Evolutionary conservation across 2,329 filamentous ascomycete species (phyloP).

Genomic region (Scytalidium sp.): DNA sequence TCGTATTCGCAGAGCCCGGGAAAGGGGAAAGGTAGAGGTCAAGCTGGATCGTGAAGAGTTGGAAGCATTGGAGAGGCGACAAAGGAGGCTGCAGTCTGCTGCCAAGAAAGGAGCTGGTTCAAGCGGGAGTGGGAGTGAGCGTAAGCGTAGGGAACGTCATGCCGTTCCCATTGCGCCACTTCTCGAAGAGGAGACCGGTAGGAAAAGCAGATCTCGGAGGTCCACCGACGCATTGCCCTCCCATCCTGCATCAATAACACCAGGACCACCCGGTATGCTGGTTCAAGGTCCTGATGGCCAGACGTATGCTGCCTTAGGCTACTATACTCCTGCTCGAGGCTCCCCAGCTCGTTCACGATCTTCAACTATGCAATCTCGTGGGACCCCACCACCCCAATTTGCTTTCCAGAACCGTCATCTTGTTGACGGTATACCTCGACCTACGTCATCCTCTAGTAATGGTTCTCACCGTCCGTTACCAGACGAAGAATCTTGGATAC

Average conservation of each 20-base stretch:
- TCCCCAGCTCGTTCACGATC: constrained; percentile 30
- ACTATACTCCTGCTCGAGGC: constrained; percentile 31
- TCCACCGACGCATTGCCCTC: constrained; percentile 26
- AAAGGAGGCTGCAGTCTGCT: constrained; percentile 48
- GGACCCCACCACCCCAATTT: constrained; percentile 15
- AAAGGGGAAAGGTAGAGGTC: constrained; percentile 74
- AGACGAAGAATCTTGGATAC: constrained; percentile 43
- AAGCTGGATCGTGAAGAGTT: constrained; percentile 78
- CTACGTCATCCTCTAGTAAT: constrained; percentile 36
- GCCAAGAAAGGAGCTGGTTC: constrained; percentile 20
- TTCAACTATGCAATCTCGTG: constrained; percentile 15
- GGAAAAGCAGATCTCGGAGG: constrained; percentile 31
- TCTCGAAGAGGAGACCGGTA: constrained; percentile 22
- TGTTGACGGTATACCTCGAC: constrained; percentile 11
- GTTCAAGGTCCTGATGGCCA: constrained; percentile 45
- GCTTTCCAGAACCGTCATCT: constrained; percentile 10
- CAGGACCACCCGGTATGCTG: constrained; percentile 40
- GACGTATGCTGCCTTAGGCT: constrained; percentile 41
- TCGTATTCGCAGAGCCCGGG: constrained; percentile 75
- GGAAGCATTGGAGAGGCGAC: constrained; percentile 70
- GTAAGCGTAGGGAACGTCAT: constrained; percentile 19
- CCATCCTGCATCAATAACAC: constrained; percentile 21
- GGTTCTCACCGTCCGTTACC: constrained; percentile 34
- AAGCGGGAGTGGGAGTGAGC: constrained; percentile 22
- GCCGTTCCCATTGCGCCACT: constrained; percentile 23